phyloP scores from a whole-genome alignment of 306 rosid genomes.

The Prunus mume region DNA sequence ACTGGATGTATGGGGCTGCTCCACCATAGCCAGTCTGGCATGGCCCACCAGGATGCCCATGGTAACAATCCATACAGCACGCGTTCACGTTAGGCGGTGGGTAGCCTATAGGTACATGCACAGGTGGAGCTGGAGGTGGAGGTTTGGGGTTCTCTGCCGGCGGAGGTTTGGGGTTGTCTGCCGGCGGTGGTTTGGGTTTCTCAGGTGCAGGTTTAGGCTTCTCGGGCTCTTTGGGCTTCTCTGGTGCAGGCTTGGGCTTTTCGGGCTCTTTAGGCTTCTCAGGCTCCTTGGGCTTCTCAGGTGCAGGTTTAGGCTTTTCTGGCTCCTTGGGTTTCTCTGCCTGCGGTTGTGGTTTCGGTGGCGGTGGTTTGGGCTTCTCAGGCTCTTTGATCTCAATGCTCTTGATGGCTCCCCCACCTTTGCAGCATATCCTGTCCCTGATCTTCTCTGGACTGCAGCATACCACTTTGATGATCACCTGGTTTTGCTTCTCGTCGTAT shows the following conservation, averaged over 20 bases:
- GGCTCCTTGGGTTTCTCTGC: neutral
- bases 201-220: too few relatives aligned
- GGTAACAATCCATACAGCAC: conserved; percentile 13
- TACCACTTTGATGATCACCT: conserved; percentile 58
- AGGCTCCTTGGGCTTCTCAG: too few relatives aligned
- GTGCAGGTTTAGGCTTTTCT: neutral
- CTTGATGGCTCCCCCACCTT: conserved; percentile 56
- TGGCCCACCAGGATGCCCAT: neutral
- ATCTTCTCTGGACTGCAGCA: conserved; percentile 80
- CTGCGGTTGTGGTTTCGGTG: conserved; percentile 11
- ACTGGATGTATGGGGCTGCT: neutral
- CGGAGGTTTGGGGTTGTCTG: too few relatives aligned
- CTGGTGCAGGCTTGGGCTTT: too few relatives aligned
- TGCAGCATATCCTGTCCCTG: conserved; percentile 50
- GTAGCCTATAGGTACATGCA: neutral
- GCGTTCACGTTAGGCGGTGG: neutral
- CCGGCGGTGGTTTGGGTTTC: too few relatives aligned
- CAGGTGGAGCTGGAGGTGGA: neutral
- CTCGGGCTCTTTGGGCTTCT: too few relatives aligned
- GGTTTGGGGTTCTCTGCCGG: too few relatives aligned
- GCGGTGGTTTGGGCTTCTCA: too few relatives aligned
- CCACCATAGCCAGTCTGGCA: neutral
- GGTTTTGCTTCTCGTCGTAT: conserved; percentile 53
- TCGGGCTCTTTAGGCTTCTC: too few relatives aligned
- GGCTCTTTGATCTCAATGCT: conserved; percentile 62